Base-by-base conservation (phyloP, 2,329 filamentous ascomycete genomes). In the Monosporascus sp. region DNA sequence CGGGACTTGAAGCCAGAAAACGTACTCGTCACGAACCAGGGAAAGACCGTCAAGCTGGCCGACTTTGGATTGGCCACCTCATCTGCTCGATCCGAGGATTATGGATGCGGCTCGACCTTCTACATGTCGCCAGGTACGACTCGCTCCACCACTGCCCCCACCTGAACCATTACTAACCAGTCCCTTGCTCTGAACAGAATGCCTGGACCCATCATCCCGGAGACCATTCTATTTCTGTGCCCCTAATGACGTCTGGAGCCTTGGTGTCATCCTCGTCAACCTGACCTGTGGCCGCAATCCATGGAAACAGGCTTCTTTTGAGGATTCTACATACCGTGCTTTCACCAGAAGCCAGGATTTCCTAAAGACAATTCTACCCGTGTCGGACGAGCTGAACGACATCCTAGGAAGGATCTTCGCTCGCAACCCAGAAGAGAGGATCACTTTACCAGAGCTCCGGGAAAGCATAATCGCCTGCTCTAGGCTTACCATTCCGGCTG, bases 1-100 rank as follows among this genome's bases (percentile, higher is more conserved):
- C 82, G 94, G 73, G 94, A 99, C 72, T 79, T 99, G 58, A 99
- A 99, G 80, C 94, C 94, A 55, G 94, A 99, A 78, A 99, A 99
- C 73, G 90, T 99, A 61, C 77, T 99, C 67, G 93, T 99, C 53
- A 88, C 89, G 64, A 88, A 96, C 75, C 79, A 86, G 59, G 93
- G 93, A 60, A 84, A 87, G 74, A 94, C 90, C 37, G 90, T 96
- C 67, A 96, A 97, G 77, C 82, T 99, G 60, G 94, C 93, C 61
- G 94, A 99, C 74, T 99, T 99, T 79, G 94, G 94, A 69, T 83
- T 99, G 52, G 94, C 94, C 55, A 97, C 91, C 24, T 86, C 85
- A 54, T 89, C 93, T 60, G 80, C 85, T 60, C 79, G 87, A 62
- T 96, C 93, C 59, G 88, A 91, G 63, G 94, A 99, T 71, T 97